Evolutionary conservation across 1,139 yeast species (phyloP), one percentile per base, ranked within the genome.

Genomic region (Torulaspora globosa): DNA sequence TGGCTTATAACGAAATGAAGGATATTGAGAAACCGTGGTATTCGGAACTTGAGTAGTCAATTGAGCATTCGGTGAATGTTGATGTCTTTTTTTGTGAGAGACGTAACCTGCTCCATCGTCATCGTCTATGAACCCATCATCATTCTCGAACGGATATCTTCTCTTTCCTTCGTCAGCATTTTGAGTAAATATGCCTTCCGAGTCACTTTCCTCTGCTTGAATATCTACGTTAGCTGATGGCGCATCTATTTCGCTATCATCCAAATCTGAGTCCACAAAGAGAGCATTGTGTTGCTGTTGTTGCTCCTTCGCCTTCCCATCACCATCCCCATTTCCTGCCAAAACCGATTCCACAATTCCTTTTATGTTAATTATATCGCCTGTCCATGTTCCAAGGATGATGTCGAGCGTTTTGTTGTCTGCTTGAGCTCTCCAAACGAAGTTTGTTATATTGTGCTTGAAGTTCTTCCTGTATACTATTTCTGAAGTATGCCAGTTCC

Each of bases 71-170:
- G 36, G 29, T 11, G 32, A 14, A 18, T 39, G n/a, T 23, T 41
- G 43, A 32, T 40, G 47, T 41, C 53, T 53, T 48, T 55, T 58
- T 35, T 56, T 56, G 34, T 59, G 60, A 5, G 68, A 60, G 8
- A 62, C 64, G 46, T 76, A 76, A 0, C 80, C 80, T 1, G 73
- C 76, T 10, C 76, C 76, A 50, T 78, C 83, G 53, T 78, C 82
- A 53, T 78, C 82, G 39, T 71, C 80, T 32, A 78, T 73, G 66
- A 78, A 77, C 41, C 68, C 72, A 35, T 70, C 71, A 39, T 68
- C 72, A 35, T 63, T 64, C 23, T 56, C 68, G 31, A 53, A 59
- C 23, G 53, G 58, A 34, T 55, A 62, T 31, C 57, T 59, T 44
- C 72, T 69, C 27, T 64, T 58, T 6, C 50, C 47, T 14, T 40